Percentiles rank a stretch among this genome's conserved stretches.
These are phyloP conservation scores for Nevesoporus exiguus DNA, from an alignment of 768 basidiomycete genomes.

Conservation along the genomic window DNA sequence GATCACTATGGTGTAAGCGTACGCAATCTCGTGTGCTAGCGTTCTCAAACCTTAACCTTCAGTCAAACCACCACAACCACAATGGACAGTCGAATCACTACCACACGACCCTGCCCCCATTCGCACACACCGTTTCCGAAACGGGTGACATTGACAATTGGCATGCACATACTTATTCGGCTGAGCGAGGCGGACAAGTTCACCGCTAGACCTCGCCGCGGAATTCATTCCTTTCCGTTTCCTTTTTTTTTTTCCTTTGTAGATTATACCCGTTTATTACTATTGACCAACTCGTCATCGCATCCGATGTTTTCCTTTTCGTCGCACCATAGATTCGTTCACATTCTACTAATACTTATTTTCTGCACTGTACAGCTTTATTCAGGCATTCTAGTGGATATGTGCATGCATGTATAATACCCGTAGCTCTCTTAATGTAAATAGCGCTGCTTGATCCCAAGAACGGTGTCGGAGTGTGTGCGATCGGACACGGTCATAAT, in stretches of 20 bases:
- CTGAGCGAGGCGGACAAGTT: constrained; percentile 57
- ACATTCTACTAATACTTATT: constrained; percentile 35
- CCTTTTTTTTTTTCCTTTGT: constrained; percentile 15
- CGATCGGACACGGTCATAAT: constrained; percentile 11
- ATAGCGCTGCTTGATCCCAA: constrained; percentile 21
- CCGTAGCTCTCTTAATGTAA: constrained; percentile 30
- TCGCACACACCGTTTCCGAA: constrained; percentile 40
- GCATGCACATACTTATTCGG: constrained; percentile 54
- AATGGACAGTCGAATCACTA: constrained; percentile 39
- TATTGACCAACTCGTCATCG: constrained; percentile 19
- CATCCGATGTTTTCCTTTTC: constrained; percentile 12
- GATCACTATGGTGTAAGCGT: constrained; percentile 52
- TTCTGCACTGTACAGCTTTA: constrained; percentile 35
- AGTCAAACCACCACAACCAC: constrained; percentile 33
- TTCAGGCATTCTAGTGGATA: constrained; percentile 36
- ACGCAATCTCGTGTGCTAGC: neutral
- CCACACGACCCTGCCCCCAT: constrained; percentile 43
- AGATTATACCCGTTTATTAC: constrained; percentile 38
- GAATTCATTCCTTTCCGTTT: neutral
- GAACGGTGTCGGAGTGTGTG: neutral
- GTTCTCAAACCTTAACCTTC: neutral
- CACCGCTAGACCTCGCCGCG: constrained; percentile 43
- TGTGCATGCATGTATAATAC: constrained; percentile 40
- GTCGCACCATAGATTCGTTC: constrained; percentile 27
- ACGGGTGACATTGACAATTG: constrained; percentile 52